Evolutionary conservation across 108 stramenopile genomes (phyloP), one percentile per base, ranked within the genome.

Genomic region (Parmales sp.): DNA sequence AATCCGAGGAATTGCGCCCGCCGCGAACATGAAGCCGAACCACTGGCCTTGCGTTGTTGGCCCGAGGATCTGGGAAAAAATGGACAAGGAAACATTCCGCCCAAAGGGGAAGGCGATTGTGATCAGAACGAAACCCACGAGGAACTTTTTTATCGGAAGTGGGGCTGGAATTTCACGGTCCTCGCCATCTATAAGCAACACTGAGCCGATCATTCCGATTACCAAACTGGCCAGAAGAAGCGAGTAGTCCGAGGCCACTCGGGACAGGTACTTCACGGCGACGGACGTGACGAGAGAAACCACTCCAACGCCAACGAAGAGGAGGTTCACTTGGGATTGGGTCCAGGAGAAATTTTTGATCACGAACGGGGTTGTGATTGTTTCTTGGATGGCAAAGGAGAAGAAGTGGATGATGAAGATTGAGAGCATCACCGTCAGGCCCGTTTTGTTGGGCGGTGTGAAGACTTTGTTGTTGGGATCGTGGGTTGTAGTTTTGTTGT

Each of bases 51-150:
- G 76, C 37, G 72, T 70, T 5, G 73, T 69, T 8, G 72, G 72
- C 18, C 78, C 78, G 5, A 79, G 37, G 20, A 79, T 70, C 22
- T 79, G 72, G 19, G 72, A 65, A 46, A 79, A 76, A n/a, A 76
- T 39, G n/a, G 69, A 65, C 13, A 79, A 63, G 6, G 70, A 51
- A 1, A 76, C 69, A 49, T 69, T 79, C 28, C 78, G 29, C 19
- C 78, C 78, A 20, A 79, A 63, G 48, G 75, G 78, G 67, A 79
- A 76, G 16, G 78, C 78, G 22, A 79, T 50, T 23, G 75, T 76
- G 22, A 74, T 70, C 31, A 79, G 18, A 38, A 73, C 66, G 51
- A 79, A 79, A 1, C 78, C 78, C 9, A 65, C 11, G 23, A 79
- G 60, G 43, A 79, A 79, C 16, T 74, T 29, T 46, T 66, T 51